These are phyloP conservation scores for Pythium aquatile DNA, from an alignment of 352 stramenopile genomes.

Conservation along the genomic window DNA sequence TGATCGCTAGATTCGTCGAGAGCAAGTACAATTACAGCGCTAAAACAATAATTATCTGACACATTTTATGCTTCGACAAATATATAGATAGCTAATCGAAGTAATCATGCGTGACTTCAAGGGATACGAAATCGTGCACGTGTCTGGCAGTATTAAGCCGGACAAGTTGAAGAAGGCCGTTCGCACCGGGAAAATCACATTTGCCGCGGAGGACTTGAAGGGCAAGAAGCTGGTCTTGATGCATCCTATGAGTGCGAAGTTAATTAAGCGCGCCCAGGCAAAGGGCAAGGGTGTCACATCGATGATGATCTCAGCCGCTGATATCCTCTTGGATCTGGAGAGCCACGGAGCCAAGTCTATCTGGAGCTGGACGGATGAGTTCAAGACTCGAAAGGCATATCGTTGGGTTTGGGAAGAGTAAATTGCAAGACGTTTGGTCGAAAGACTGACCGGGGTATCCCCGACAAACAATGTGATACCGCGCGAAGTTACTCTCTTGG, in stretches of 20 bases:
- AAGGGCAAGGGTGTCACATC: slow-evolving; percentile 9
- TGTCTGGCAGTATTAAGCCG: slow-evolving; percentile 5
- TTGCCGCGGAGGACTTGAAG: slow-evolving; percentile 6
- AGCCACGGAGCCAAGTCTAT: slow-evolving; percentile 7
- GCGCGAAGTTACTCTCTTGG: no score
- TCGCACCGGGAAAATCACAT: slow-evolving; percentile 9
- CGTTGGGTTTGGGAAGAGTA: slow-evolving; percentile 10
- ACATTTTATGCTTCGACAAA: no score
- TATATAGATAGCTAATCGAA: no score
- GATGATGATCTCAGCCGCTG: slow-evolving; percentile 5
- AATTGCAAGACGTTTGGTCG: no score
- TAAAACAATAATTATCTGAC: no score
- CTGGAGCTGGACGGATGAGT: slow-evolving; percentile 8
- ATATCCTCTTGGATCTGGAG: slow-evolving; percentile 7
- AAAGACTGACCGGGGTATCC: no score
- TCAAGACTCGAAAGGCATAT: slow-evolving; percentile 10
- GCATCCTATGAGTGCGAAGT: slow-evolving; percentile 10
- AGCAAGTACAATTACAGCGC: no score
- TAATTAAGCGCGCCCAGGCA: slow-evolving; percentile 1
- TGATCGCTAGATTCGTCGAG: no score
- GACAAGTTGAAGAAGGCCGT: slow-evolving; percentile 14
- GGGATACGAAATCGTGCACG: slow-evolving; percentile 13
- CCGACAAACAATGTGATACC: no score
- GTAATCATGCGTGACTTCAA: slow-evolving; percentile 13
- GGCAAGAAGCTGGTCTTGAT: slow-evolving; percentile 6